Percentiles rank a stretch among this genome's conserved stretches.
Conservation (phyloP, 192 early-diverging fungal species). For the Coemansia sp. region DNA sequence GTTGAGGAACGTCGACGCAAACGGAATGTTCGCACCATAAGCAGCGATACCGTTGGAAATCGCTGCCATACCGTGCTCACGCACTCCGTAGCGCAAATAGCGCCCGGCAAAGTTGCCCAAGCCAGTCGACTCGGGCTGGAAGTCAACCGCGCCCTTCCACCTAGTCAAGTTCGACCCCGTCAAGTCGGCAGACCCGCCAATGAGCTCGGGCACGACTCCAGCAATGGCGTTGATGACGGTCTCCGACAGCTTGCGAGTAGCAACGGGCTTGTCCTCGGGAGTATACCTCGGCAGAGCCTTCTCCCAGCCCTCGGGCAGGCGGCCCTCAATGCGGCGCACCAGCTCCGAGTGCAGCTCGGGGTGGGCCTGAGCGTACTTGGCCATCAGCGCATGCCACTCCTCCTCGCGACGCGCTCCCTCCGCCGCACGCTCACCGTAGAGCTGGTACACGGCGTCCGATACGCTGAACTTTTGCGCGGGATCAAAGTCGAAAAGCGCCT, state of each 20-base stretch:
- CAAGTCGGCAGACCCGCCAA: slow-evolving; percentile 95
- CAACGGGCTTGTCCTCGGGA: slow-evolving; percentile 75
- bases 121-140: slow-evolving; percentile 70
- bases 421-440: slow-evolving; percentile 55
- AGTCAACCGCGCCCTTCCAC: slow-evolving; percentile 94
- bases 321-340: slow-evolving; percentile 67
- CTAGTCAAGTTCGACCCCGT: slow-evolving; percentile 94
- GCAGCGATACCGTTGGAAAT: slow-evolving; percentile 88
- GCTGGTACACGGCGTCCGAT: slow-evolving; percentile 59
- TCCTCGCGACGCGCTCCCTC: slow-evolving; percentile 64
- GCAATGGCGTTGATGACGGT: slow-evolving; percentile 79
- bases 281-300: slow-evolving; percentile 74
- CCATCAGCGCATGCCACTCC: slow-evolving; percentile 76
- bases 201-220: slow-evolving; percentile 74
- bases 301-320: slow-evolving; percentile 74
- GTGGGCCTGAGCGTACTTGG: slow-evolving; percentile 63
- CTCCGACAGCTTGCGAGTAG: slow-evolving; percentile 89
- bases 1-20: slow-evolving; percentile 90
- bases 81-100: slow-evolving; percentile 93
- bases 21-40: slow-evolving; percentile 86
- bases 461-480: slow-evolving; percentile 72
- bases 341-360: slow-evolving; percentile 72
- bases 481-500: slow-evolving; percentile 82
- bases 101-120: slow-evolving; percentile 84
- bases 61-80: slow-evolving; percentile 96